Percentiles rank a stretch among this genome's conserved stretches.
Evolutionary conservation across 257 asterid genomes (phyloP).

Genomic region (Solanum lignicaule): DNA sequence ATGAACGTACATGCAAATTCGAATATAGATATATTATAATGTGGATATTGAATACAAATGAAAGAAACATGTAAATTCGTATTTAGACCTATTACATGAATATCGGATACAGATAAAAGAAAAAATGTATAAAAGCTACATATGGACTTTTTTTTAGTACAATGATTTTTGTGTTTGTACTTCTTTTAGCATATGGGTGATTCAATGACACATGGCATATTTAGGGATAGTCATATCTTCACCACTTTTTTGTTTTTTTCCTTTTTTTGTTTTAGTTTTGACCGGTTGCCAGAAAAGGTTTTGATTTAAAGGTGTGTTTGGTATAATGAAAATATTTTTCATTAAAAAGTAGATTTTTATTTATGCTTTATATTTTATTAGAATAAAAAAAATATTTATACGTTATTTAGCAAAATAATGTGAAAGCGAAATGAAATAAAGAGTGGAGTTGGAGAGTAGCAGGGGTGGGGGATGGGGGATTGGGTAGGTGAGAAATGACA

Average conservation of each 20-base stretch:
- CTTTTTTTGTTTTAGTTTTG: not conserved
- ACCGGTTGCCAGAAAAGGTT: not conserved
- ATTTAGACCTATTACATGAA: too few relatives aligned
- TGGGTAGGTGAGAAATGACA: not conserved
- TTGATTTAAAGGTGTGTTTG: not conserved
- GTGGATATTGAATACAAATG: not conserved
- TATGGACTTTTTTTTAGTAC: not conserved
- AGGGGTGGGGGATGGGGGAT: not conserved
- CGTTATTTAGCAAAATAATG: too few relatives aligned
- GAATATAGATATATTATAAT: too few relatives aligned
- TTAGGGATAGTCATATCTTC: not conserved
- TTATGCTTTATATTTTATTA: too few relatives aligned
- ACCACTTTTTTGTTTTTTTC: not conserved
- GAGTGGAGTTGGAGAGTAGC: too few relatives aligned
- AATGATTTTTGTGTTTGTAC: not conserved
- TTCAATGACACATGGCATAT: not conserved
- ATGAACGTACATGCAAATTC: not conserved
- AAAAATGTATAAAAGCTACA: too few relatives aligned
- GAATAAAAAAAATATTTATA: too few relatives aligned
- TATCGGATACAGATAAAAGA: not conserved
- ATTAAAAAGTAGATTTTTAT: too few relatives aligned
- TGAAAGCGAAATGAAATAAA: too few relatives aligned
- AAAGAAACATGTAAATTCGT: too few relatives aligned
- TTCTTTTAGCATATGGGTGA: not conserved
- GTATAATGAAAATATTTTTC: not conserved